Base-by-base conservation (phyloP, 345 rosid genomes). In the Salix exigua region DNA sequence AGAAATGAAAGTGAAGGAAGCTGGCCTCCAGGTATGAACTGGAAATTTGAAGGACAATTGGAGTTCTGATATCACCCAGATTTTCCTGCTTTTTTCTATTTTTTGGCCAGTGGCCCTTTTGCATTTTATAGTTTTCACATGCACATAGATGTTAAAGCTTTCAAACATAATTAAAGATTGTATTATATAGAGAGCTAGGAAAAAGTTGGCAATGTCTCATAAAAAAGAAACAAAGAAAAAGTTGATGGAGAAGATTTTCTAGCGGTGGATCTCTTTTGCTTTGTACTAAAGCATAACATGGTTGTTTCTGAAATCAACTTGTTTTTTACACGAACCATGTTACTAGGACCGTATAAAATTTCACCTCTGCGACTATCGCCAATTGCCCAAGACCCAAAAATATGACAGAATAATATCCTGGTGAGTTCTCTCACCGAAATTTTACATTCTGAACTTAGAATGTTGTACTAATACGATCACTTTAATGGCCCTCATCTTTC, bases 341-440 rank as follows among this genome's bases (percentile, higher is more conserved):
- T 50, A 3, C 6, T 81, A 94, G 97, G 94, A 93, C 16, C 81
- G 48, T 30, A 91, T 92, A 77, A 86, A 64, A 38, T 88, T 95
- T 82, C 76, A 81, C 70, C 94, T 92, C 35, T 86, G 92, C 37
- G 99, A 95, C 65, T 93, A 95, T 79, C 92, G 97, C 46, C 92
- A 90, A 72, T 64, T 95, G 66, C 88, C 94, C 31, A 73, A 81
- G 55, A 64, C 72, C 73, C 28, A 60, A 28, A 95, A 89, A 79
- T 95, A 84, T 78, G 91, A 95, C 79, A 88, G 97, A 82, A 93
- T 93, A 66, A 88, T 95, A 62, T 89, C 97, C 31, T 91, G 99
- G 99, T 95, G 64, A 80, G 80, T 74, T 81, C 14, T 50, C 69
- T 70, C 12, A 12, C 38, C 26, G 48, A 48, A 23, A 40, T 2